Evolutionary conservation across 2,329 filamentous ascomycete genomes (phyloP).

Genomic region (Nectriaceae sp.): DNA sequence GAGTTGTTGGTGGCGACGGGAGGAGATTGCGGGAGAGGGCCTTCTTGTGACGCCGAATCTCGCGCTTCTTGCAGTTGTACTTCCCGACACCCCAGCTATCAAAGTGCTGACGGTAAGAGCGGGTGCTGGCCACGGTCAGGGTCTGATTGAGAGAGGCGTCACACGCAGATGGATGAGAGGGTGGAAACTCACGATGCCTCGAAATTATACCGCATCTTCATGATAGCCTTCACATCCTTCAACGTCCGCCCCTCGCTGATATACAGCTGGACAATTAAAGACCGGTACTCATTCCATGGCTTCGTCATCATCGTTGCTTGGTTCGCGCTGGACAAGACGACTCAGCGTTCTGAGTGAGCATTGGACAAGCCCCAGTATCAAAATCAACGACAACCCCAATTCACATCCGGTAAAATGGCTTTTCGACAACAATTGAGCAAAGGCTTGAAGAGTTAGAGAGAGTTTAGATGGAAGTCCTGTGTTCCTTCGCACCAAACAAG

Average conservation of each 20-base stretch:
- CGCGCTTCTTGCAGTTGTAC: slow-evolving; percentile 45
- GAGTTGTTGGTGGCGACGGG: slow-evolving; percentile 20
- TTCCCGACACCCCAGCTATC: slow-evolving; percentile 48
- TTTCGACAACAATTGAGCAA: too few species aligned
- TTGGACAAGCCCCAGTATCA: too few species aligned
- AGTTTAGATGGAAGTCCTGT: slow-evolving; percentile 10
- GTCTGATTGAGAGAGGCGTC: slow-evolving; percentile 5
- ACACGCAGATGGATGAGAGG: neutral
- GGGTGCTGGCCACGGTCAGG: slow-evolving; percentile 24
- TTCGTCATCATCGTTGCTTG: slow-evolving; percentile 43
- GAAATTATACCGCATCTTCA: slow-evolving; percentile 42
- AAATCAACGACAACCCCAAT: too few species aligned
- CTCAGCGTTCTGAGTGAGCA: too few species aligned
- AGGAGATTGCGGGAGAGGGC: neutral
- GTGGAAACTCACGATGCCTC: slow-evolving; percentile 40
- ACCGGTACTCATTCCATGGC: slow-evolving; percentile 41
- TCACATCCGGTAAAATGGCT: too few species aligned
- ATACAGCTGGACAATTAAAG: slow-evolving; percentile 42
- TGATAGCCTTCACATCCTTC: slow-evolving; percentile 41
- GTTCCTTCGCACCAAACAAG: slow-evolving; percentile 5
- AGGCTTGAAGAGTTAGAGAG: neutral
- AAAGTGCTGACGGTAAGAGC: slow-evolving; percentile 52
- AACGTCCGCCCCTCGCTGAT: slow-evolving; percentile 41
- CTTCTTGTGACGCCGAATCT: slow-evolving; percentile 12
- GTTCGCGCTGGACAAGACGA: too few species aligned